Evolutionary conservation across 768 basidiomycete species (phyloP), one percentile per base, ranked within the genome.

Genomic region (Albatrellus ellisii): DNA sequence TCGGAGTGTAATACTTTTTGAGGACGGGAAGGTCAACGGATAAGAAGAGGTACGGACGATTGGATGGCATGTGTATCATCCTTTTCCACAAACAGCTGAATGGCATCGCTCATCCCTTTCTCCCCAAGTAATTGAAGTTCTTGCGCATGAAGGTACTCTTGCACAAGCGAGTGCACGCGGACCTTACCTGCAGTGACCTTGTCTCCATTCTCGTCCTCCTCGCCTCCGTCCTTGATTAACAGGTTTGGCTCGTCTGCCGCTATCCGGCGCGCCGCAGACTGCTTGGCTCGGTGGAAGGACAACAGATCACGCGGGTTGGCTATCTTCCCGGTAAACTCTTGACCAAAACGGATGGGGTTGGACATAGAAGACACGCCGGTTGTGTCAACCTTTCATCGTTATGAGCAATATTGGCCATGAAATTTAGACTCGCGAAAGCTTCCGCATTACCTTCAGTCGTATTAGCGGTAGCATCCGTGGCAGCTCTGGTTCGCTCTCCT

Each of bases 261-360:
- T 21, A 59, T 61, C 5, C 60, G 52, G 20, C 69, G 64, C 43
- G 66, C 52, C 0, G 70, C 63, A 21, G 67, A 50, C 52, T 79
- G 79, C 60, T 87, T 89, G 31, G 81, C 69, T 17, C 88, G 79
- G 57, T 89, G 80, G 63, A 95, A 98, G 26, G 87, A 73, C 22
- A 99, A 73, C 18, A 95, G 74, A 56, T 98, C 94, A 21, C 89
- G 74, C 12, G 95, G 94, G 56, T 99, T 99, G 9, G 95, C 95
- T 26, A 98, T 72, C 17, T 72, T 73, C 1, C 87, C 88, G 50
- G 79, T 74, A 59, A 97, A 97, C 57, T 94, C 87, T 57, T 94
- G 91, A 1, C 95, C 94, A 57, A 99, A 95, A 8, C 95, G 82
- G 39, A 94, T 82, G 18, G 94, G 92, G 58, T 99, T 99, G 41